Percentiles rank a stretch among this genome's conserved stretches.
Evolutionary conservation across 2,329 filamentous ascomycete species (phyloP).

Genomic region (Hymenoscyphus scutula): DNA sequence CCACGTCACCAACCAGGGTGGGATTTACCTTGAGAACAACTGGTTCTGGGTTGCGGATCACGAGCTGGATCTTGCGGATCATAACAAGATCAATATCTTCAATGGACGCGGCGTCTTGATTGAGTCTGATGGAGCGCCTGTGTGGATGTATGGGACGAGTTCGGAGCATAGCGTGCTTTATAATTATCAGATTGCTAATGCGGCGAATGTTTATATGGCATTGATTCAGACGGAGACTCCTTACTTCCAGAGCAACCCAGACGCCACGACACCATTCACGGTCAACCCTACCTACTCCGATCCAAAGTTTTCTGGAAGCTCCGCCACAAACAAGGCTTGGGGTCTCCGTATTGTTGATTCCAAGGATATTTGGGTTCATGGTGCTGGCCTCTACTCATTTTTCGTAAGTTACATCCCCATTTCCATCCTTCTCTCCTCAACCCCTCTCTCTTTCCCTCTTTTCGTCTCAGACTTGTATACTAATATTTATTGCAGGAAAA

Average conservation of each 20-base stretch:
- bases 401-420: conserved; percentile 53
- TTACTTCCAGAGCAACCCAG: conserved; percentile 81
- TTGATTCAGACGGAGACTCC: conserved; percentile 88
- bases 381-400: conserved; percentile 77
- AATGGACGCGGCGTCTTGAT: conserved; percentile 72
- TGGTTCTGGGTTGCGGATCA: conserved; percentile 93
- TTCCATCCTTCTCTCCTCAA: neutral
- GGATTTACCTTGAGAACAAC: conserved; percentile 80
- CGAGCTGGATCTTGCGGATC: conserved; percentile 72
- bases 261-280: conserved; percentile 64
- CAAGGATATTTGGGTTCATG: conserved; percentile 65
- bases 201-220: conserved; percentile 76
- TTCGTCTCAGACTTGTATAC: neutral
- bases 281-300: conserved; percentile 58
- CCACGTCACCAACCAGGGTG: conserved; percentile 60
- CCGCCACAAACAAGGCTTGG: conserved; percentile 62
- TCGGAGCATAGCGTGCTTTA: conserved; percentile 66
- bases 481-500: conserved; percentile 50
- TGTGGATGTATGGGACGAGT: conserved; percentile 80
- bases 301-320: conserved; percentile 60
- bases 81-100: conserved; percentile 82
- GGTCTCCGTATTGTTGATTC: conserved; percentile 70
- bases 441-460: neutral
- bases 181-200: conserved; percentile 82
- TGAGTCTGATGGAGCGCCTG: conserved; percentile 68